Evolutionary conservation across 2,329 filamentous ascomycete species (phyloP).

Genomic region (Paecilomyces sp.): DNA sequence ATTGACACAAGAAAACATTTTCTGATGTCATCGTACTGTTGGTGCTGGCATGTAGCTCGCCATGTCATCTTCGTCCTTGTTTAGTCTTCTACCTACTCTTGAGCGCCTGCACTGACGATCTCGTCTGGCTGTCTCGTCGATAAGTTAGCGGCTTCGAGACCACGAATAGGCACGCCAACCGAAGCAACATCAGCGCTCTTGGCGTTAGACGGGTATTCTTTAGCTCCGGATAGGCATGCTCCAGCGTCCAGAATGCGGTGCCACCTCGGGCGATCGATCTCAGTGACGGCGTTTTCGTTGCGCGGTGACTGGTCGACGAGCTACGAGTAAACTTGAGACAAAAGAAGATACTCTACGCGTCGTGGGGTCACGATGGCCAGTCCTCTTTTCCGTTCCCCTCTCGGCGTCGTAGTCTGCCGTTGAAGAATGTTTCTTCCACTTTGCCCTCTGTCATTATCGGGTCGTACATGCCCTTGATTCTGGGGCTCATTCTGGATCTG

Average conservation of each 20-base stretch:
- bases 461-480: neutral
- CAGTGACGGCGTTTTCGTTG: neutral
- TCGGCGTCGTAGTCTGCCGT: neutral
- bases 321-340: neutral
- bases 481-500: neutral
- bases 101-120: neutral
- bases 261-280: neutral
- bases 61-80: neutral
- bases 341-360: neutral
- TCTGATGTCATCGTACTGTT: neutral
- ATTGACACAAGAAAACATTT: neutral
- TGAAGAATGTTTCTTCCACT: neutral
- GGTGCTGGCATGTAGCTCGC: neutral
- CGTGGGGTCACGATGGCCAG: neutral
- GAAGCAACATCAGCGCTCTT: neutral
- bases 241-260: neutral
- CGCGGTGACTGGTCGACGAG: neutral
- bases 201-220: neutral
- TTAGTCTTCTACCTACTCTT: neutral
- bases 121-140: neutral
- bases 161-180: neutral
- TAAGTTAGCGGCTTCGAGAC: neutral
- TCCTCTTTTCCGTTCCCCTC: neutral
- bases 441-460: neutral
- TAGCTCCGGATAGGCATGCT: neutral